A percentile compares a stretch with the other conserved stretches of the same genome.
Evolutionary conservation across 768 basidiomycete genomes (phyloP).

Genomic region (Hysterangium stoloniferum): DNA sequence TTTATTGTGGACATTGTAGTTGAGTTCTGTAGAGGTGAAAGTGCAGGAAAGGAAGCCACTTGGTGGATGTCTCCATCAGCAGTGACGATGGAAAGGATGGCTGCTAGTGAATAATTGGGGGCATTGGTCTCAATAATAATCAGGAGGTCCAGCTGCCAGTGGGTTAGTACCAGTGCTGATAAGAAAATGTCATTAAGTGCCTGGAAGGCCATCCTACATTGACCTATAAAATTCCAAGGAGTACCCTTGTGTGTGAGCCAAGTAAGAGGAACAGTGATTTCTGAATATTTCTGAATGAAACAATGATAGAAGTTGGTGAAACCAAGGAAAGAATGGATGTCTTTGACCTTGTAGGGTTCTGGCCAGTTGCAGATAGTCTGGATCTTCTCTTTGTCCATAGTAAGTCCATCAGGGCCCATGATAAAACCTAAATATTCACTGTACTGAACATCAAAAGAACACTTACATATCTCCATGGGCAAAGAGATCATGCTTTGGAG

Average conservation of each 20-base stretch:
- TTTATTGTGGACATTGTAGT: slow-evolving; percentile 10
- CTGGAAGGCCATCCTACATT: slow-evolving; percentile 22
- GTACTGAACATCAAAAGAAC: slow-evolving; percentile 28
- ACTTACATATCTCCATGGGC: slow-evolving; percentile 32
- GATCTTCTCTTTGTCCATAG: no score
- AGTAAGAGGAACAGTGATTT: no score
- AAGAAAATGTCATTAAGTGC: slow-evolving; percentile 22
- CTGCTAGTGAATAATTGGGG: neutral
- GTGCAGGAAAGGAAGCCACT: neutral
- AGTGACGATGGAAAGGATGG: neutral
- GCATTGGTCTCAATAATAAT: neutral
- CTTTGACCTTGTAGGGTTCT: slow-evolving; percentile 16
- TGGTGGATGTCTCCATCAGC: neutral
- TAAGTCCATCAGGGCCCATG: slow-evolving; percentile 3
- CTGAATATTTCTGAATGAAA: no score
- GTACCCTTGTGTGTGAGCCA: no score
- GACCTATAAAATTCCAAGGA: slow-evolving; percentile 21
- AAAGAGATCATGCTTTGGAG: slow-evolving; percentile 26
- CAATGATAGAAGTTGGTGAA: no score
- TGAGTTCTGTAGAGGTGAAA: neutral
- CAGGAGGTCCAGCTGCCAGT: neutral
- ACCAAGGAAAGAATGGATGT: no score
- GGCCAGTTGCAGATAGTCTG: slow-evolving; percentile 27
- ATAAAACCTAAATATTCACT: slow-evolving; percentile 30
- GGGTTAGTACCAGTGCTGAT: slow-evolving; percentile 17